Base-by-base conservation (phyloP, 2,329 filamentous ascomycete species). In the Diatrype stigma region DNA sequence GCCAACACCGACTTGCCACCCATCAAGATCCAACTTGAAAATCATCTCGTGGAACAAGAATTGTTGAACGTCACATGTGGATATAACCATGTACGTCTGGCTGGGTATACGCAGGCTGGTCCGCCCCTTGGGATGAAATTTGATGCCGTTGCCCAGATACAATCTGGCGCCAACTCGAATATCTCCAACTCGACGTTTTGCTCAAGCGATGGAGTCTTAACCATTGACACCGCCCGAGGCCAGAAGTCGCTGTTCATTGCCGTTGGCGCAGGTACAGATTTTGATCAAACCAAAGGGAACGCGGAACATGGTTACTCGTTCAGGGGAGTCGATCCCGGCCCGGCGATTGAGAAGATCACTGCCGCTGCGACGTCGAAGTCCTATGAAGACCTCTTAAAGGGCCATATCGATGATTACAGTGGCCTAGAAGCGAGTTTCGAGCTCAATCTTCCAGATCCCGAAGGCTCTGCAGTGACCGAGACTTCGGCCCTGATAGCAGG, bases 261-360 rank as follows among this genome's bases (percentile, higher is more conserved):
- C 0, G 59, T 80, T 16, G 70, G 71, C 5, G 73, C 69, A 1
- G 69, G 63, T 6, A 79, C 77, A 1, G 70, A 81, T 51, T 82
- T 77, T 49, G 76, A 81, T 45, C 65, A 74, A 48, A 73, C 66
- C 3, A 73, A 75, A 32, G 79, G 80, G 1, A 77, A 72, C 45
- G 63, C 67, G 0, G 67, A 65, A 16, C 59, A 58, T 51, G 59
- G 64, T 11, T 81, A 72, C 59, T 76, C 74, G 0, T 82, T 80
- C 62, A 69, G 66, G 34, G 77, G 78, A 2, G 60, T 60, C 1
- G 73, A 80, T 51, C 78, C 79, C 1, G 66, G 58, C 0, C 42
- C 62, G 0, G 51, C 62, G 2, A 70, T 81, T 0, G 64, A 72
- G 32, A 51, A 56, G 1, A 58, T 63, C 1, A 69, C 69, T 0